phyloP scores from a whole-genome alignment of 2,329 filamentous ascomycete species.

The Fusarium xylarioides region DNA sequence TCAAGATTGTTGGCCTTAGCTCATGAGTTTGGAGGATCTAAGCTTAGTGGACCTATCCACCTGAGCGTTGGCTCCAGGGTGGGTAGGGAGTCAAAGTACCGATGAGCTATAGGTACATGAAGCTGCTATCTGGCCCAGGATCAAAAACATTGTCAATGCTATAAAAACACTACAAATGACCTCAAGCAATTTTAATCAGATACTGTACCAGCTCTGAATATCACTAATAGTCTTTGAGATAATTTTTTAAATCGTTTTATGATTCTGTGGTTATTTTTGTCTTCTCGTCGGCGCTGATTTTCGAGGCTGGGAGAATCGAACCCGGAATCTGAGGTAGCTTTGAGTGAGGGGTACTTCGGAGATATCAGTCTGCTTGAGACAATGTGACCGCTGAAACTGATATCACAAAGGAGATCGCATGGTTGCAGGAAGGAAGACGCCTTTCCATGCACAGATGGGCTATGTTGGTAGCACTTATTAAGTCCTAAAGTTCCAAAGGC shows the following conservation, averaged over 20 bases:
- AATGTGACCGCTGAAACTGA: background rate
- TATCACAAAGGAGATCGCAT: background rate
- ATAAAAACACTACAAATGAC: background rate
- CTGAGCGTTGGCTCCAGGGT: constrained; percentile 13
- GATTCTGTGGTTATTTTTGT: background rate
- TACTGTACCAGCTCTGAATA: fast-evolving
- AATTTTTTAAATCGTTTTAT: fast-evolving
- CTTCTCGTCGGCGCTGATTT: background rate
- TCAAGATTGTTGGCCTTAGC: constrained; percentile 33
- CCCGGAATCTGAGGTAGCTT: background rate
- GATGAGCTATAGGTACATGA: background rate
- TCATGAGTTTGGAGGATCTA: constrained; percentile 18
- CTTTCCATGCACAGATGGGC: background rate
- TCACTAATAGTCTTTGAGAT: fast-evolving
- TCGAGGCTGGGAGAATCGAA: background rate
- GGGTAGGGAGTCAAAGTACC: background rate
- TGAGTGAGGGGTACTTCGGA: background rate
- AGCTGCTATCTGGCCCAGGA: background rate
- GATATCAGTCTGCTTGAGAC: background rate
- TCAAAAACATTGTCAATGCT: background rate
- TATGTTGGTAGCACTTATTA: background rate
- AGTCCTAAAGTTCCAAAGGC: background rate
- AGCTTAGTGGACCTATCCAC: constrained; percentile 18
- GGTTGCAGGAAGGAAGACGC: background rate
- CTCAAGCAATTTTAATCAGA: background rate